phyloP scores from a whole-genome alignment of 345 rosid genomes.

The Linum tenue region DNA sequence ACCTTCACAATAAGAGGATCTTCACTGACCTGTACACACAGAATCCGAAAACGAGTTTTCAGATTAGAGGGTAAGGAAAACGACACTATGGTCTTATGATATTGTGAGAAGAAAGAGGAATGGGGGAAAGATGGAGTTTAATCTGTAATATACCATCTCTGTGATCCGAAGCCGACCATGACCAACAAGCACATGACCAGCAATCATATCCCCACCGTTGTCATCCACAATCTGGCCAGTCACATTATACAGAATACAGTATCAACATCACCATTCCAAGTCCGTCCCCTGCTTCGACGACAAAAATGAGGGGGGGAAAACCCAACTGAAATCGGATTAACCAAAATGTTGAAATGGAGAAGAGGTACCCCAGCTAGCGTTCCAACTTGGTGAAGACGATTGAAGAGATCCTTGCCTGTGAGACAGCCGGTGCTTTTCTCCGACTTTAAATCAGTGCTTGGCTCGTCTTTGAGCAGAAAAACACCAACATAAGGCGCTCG shows the following conservation, averaged over 20 bases:
- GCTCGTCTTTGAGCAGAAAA: slow-evolving; percentile 86
- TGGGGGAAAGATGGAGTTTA: not conserved
- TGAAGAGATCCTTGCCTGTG: slow-evolving; percentile 70
- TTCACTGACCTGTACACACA: slow-evolving; percentile 52
- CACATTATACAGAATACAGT: slow-evolving; percentile 11
- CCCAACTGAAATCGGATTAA: slow-evolving; percentile 2
- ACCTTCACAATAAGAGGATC: slow-evolving; percentile 93
- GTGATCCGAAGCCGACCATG: slow-evolving; percentile 83
- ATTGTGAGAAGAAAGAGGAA: not conserved
- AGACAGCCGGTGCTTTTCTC: slow-evolving; percentile 61
- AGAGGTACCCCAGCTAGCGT: slow-evolving; percentile 93
- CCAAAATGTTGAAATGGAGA: slow-evolving; percentile 1
- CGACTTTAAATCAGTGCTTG: slow-evolving; percentile 56
- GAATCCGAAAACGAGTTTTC: slow-evolving; percentile 14
- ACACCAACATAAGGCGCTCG: slow-evolving; percentile 98
- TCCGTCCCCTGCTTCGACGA: not conserved
- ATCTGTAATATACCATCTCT: slow-evolving; percentile 60
- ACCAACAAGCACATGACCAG: slow-evolving; percentile 53
- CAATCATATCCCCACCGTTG: slow-evolving; percentile 69
- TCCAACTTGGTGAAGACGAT: slow-evolving; percentile 90
- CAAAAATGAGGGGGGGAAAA: not conserved
- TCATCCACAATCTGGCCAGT: slow-evolving; percentile 62
- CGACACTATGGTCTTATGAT: not conserved
- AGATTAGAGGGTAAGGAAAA: slow-evolving; percentile 1
- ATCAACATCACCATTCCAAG: not conserved